Evolutionary conservation across 2,329 filamentous ascomycete species (phyloP).

Genomic region (Diaporthe australafricana): DNA sequence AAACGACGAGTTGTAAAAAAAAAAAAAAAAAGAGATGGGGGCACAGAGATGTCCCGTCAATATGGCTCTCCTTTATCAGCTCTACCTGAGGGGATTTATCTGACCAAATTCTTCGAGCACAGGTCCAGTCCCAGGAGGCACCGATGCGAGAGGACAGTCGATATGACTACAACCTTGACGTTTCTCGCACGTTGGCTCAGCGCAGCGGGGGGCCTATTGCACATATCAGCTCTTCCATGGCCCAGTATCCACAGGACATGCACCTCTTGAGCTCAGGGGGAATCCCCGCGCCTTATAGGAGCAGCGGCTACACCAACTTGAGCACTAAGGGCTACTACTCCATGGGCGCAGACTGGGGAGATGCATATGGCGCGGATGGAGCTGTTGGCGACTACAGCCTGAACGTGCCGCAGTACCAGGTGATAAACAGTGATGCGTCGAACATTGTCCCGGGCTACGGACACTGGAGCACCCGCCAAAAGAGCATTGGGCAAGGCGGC

Average conservation of each 20-base stretch:
- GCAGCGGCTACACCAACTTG: constrained; percentile 36
- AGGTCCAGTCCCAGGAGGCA: constrained; percentile 55
- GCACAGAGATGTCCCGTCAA: not conserved
- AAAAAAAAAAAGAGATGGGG: too few relatives aligned
- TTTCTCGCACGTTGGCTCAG: constrained; percentile 49
- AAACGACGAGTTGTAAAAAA: too few relatives aligned
- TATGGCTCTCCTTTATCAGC: not conserved
- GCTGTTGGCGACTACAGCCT: constrained; percentile 51
- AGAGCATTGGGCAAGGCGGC: constrained; percentile 33
- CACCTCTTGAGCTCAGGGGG: constrained; percentile 47
- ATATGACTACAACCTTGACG: constrained; percentile 52
- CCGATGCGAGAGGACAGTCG: constrained; percentile 47
- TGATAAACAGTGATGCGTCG: constrained; percentile 49
- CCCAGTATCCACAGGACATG: constrained; percentile 50
- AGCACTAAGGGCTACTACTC: constrained; percentile 46
- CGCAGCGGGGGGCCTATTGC: constrained; percentile 42
- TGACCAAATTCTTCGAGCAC: constrained; percentile 22
- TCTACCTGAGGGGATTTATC: not conserved
- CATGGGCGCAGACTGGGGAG: constrained; percentile 48
- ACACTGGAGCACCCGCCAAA: constrained; percentile 36
- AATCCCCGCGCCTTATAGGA: constrained; percentile 49
- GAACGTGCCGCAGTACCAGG: constrained; percentile 48
- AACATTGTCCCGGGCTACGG: constrained; percentile 47
- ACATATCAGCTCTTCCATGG: constrained; percentile 44
- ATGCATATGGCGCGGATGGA: constrained; percentile 51